Evolutionary conservation across 768 basidiomycete species (phyloP).

Genomic region (Tylopilus felleus): DNA sequence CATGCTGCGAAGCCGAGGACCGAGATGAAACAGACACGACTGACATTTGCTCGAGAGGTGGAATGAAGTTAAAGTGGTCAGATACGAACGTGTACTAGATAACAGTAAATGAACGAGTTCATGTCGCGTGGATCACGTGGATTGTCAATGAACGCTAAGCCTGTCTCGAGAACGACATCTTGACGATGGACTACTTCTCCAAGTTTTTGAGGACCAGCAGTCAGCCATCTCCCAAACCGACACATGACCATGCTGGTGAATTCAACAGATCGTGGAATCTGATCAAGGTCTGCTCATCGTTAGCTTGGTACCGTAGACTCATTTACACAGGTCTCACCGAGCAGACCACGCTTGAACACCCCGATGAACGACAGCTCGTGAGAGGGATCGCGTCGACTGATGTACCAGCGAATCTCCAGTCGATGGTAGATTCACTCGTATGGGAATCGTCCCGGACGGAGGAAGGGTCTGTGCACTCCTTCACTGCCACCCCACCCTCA

Average conservation of each 20-base stretch:
- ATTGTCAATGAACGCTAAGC: background rate
- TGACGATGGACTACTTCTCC: slow-evolving; percentile 78
- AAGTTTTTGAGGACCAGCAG: slow-evolving; percentile 57
- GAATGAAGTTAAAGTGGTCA: background rate
- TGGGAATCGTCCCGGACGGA: slow-evolving; percentile 83
- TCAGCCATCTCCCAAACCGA: slow-evolving; percentile 45
- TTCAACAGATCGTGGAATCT: slow-evolving; percentile 74
- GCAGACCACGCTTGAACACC: slow-evolving; percentile 79
- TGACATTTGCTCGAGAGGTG: slow-evolving; percentile 16
- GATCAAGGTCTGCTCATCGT: slow-evolving; percentile 53
- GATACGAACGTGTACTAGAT: background rate
- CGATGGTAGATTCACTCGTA: slow-evolving; percentile 83
- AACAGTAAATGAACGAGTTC: background rate
- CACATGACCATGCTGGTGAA: slow-evolving; percentile 65
- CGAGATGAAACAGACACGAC: slow-evolving; percentile 18
- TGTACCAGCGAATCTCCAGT: slow-evolving; percentile 71
- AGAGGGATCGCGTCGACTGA: slow-evolving; percentile 79
- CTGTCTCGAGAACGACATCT: background rate
- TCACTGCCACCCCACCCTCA: slow-evolving; percentile 1
- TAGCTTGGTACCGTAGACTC: background rate
- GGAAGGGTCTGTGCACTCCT: slow-evolving; percentile 64
- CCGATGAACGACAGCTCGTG: slow-evolving; percentile 84
- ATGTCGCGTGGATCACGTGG: slow-evolving; percentile 14
- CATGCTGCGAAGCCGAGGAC: slow-evolving; percentile 4
- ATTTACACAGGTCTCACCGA: slow-evolving; percentile 10